Percentiles rank a stretch among this genome's conserved stretches.
Conservation (phyloP, 768 basidiomycete species). For the Podaxis mareebaensis region DNA sequence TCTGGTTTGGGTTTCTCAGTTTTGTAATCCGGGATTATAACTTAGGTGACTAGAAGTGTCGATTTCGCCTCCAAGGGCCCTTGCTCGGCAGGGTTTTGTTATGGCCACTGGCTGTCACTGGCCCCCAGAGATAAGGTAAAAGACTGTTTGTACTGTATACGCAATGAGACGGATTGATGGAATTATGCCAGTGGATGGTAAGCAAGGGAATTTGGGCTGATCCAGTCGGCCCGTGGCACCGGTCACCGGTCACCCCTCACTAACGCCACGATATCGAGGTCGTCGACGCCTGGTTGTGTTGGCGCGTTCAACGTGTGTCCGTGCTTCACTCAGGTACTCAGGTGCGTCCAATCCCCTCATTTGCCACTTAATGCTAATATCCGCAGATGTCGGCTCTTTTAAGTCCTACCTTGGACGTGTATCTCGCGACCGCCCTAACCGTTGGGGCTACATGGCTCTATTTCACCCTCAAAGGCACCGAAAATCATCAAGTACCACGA, state of each 20-base stretch:
- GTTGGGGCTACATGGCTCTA: conserved; percentile 15
- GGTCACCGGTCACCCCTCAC: background rate
- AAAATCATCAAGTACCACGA: background rate
- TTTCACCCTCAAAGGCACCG: conserved; percentile 12
- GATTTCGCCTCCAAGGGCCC: too few relatives aligned
- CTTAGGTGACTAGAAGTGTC: too few relatives aligned
- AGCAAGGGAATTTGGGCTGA: too few relatives aligned
- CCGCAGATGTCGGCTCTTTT: conserved; percentile 8
- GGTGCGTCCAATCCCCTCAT: background rate
- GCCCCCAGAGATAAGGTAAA: too few relatives aligned
- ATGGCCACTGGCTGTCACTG: too few relatives aligned
- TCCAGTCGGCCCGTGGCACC: background rate
- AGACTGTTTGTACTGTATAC: too few relatives aligned
- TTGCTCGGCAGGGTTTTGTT: too few relatives aligned
- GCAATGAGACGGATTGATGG: too few relatives aligned
- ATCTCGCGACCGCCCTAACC: conserved; percentile 4
- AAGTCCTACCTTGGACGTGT: conserved; percentile 4
- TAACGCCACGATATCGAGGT: background rate
- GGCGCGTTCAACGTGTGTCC: background rate
- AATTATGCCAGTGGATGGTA: too few relatives aligned
- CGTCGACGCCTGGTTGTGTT: background rate
- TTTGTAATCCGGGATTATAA: too few relatives aligned
- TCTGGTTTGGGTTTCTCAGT: too few relatives aligned
- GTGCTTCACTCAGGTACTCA: background rate
- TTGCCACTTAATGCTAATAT: background rate